Evolutionary conservation across 2,329 filamentous ascomycete genomes (phyloP), one percentile per base, ranked within the genome.

Genomic region (Lecanicillium sp.): DNA sequence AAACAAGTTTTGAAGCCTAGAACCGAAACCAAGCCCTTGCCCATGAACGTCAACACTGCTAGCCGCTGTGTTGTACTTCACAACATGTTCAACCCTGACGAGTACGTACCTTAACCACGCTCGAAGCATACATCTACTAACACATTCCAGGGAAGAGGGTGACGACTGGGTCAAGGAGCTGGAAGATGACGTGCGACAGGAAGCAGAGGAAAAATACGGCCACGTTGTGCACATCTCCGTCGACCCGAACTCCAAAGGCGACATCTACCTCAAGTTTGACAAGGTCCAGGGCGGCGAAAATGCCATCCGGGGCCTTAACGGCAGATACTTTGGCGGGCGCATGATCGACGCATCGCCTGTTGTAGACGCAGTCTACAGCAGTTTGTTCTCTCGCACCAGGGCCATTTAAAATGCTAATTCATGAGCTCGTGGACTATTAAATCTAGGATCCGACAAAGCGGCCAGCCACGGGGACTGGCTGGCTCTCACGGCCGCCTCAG

Each of bases 211-310:
- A 60, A 95, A 93, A 76, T 98, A 97, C 75, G 93, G 93, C 62
- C 87, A 91, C 60, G 91, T 98, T 61, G 90, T 97, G 67, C 93
- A 98, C 81, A 94, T 97, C 70, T 81, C 90, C 59, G 79, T 95
- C 69, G 91, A 97, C 74, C 83, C 87, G 57, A 94, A 95, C 71
- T 93, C 90, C 40, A 82, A 87, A 67, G 93, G 93, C 69, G 93
- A 98, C 65, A 91, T 98, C 60, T 98, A 95, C 69, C 83, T 98
- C 67, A 98, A 98, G 69, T 98, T 98, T 72, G 90, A 95, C 70
- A 86, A 89, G 62, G 87, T 97, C 54, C 83, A 90, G 66, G 91
- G 91, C 59, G 91, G 91, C 65, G 89, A 96, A 70, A 97, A 96
- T 65, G 93, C 93, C 60, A 94, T 97, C 71, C 94, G 95, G 67